These are phyloP conservation scores for Vachellia pachyceras DNA, from an alignment of 306 rosid species.

Conservation along the genomic window DNA sequence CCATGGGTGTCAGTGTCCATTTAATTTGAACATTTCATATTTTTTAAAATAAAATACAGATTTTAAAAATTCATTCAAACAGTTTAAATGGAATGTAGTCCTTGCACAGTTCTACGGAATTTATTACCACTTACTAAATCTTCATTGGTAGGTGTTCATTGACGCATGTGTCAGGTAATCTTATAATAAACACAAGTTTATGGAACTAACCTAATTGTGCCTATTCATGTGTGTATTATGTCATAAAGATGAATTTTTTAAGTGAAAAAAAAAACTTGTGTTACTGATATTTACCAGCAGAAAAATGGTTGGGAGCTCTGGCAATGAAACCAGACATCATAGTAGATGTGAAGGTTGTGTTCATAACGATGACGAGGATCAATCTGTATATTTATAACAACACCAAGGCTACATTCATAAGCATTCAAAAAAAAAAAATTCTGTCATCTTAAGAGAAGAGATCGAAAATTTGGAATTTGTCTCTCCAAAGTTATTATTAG, in stretches of 20 bases:
- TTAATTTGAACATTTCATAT: too few species aligned
- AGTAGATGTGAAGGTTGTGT: constrained; percentile 81
- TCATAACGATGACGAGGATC: constrained; percentile 97
- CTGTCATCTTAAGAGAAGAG: constrained; percentile 3
- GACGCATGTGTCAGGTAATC: background rate
- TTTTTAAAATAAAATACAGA: too few species aligned
- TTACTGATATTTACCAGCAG: constrained; percentile 61
- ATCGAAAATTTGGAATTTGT: constrained; percentile 34
- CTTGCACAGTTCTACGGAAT: too few species aligned
- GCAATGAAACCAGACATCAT: constrained; percentile 69
- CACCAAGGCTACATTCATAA: background rate
- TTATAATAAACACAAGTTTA: too few species aligned
- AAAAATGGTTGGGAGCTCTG: constrained; percentile 81
- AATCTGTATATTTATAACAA: constrained; percentile 55
- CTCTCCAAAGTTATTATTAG: constrained; percentile 18
- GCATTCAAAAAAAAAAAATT: background rate
- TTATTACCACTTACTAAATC: background rate
- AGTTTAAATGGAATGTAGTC: background rate
- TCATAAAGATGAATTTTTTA: background rate
- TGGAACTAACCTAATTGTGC: background rate
- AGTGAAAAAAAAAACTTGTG: background rate
- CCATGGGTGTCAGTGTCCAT: background rate
- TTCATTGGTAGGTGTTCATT: background rate
- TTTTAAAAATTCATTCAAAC: background rate
- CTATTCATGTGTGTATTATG: background rate